Base-by-base conservation (phyloP, 345 rosid species). In the Toxicodendron radicans region DNA sequence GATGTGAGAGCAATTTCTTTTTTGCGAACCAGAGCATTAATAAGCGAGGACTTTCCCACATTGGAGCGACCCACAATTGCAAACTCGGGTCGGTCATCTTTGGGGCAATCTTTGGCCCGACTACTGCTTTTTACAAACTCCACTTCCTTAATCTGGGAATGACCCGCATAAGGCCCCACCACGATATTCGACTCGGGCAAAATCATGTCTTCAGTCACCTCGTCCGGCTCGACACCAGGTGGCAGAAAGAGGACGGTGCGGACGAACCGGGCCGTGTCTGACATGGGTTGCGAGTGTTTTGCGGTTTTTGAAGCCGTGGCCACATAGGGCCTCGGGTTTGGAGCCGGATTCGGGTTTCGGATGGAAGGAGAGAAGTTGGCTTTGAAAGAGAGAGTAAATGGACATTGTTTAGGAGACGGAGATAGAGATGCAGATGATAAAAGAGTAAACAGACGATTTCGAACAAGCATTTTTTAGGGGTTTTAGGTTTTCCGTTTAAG, bases 1-100 rank as follows among this genome's bases (percentile, higher is more conserved):
- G 99, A 95, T n/a, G 97, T 95, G 62, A 95, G 95, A 56, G 98
- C 99, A 62, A 95, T 85, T 85, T 95, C 97, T 58, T 92, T 95
- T 77, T 85, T 95, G 69, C 86, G 87, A 74, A 87, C 98, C 70
- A 95, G 78, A 58, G 90, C 86, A 80, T 95, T 95, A 21, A 95
- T 95, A 35, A 95, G 95, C 0, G 99, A 95, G 11, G 98, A 95
- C 83, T 95, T 95, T 58, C 98, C 99, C 53, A 95, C 99, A 82
- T 91, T 95, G 53, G 99, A 95, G 23, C 99, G 89, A 59, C 97
- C 98, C 71, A 95, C 56, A 51, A 95, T 90, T 4, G 97, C 98
- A 51, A 95, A 92, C 83, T 92, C 98, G 7, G 99, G 99, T 66
- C 80, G 83, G 43, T 83, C 91, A 64, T 90, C 95, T 78, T 76